Evolutionary conservation across 2,329 filamentous ascomycete species (phyloP), one percentile per base, ranked within the genome.

Genomic region (Sarocladium oryzae): DNA sequence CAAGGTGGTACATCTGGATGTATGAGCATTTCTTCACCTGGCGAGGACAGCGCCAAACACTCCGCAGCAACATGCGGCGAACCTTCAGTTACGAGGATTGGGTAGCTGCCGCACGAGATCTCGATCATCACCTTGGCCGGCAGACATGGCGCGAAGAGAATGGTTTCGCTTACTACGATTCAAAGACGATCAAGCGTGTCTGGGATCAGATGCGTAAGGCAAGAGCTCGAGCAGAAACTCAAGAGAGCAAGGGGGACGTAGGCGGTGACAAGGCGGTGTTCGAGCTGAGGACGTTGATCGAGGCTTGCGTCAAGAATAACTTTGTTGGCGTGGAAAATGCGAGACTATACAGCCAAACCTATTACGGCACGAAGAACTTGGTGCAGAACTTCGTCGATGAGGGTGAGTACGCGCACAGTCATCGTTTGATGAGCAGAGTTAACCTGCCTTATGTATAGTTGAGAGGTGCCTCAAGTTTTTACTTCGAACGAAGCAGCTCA

Each of bases 281-380:
- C 56, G 89, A 93, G 51, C 75, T 99, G 51, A 85, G 84, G 55
- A 78, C 78, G 1, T 69, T 97, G 53, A 74, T 95, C 18, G 89
- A 96, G 70, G 89, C 88, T 13, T 97, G 91, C 64, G 86, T 96
- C 60, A 99, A 96, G 77, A 95, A 91, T 69, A 97, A 99, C 64
- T 99, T 97, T 68, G 89, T 89, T 16, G 93, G 93, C 0, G 85
- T 96, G 13, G 93, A 99, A 67, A 97, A 96, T 61, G 84, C 92
- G 9, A 81, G 89, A 51, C 71, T 99, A n/a, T 99, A 99, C 66
- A 95, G 89, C 61, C 91, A 97, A 70, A 95, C 92, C 2, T 99
- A 99, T 65, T 96, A 90, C 60, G 93, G 93, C 28, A 97, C 93
- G n/a, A 99, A 99, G 68, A 82, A 93, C 55, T 69, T 96, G 56